Evolutionary conservation across 306 rosid genomes (phyloP).

Genomic region (Corylus avellana): DNA sequence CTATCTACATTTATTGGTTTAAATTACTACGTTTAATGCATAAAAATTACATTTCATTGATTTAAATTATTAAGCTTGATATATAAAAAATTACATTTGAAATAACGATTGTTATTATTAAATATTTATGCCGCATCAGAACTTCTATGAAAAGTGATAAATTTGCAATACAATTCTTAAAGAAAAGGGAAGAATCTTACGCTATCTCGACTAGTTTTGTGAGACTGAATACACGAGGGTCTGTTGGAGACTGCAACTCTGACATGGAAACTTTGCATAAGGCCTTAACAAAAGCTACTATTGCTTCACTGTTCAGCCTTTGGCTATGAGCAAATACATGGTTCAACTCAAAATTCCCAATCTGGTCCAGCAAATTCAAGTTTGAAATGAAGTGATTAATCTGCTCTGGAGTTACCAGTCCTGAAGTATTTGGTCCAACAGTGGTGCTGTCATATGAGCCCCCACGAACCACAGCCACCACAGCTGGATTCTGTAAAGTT

Average conservation of each 20-base stretch:
- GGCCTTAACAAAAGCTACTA: slow-evolving; percentile 95
- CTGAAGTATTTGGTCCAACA: slow-evolving; percentile 66
- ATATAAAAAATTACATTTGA: not conserved
- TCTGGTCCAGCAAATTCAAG: slow-evolving; percentile 92
- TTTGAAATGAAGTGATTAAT: slow-evolving; percentile 82
- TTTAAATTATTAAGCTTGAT: not conserved
- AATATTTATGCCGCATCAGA: not conserved
- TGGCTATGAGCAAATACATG: slow-evolving; percentile 99
- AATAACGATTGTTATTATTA: not conserved
- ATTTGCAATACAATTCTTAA: not conserved
- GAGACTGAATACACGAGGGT: slow-evolving; percentile 99
- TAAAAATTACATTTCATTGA: not conserved
- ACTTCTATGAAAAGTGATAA: not conserved
- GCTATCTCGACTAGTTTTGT: slow-evolving; percentile 97
- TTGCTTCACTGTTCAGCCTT: slow-evolving; percentile 97
- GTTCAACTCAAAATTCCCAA: slow-evolving; percentile 95
- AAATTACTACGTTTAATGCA: not conserved
- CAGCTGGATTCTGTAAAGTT: slow-evolving; percentile 88
- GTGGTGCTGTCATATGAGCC: slow-evolving; percentile 95
- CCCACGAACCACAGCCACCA: slow-evolving; percentile 97
- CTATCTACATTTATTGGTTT: not conserved
- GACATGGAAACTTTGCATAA: slow-evolving; percentile 89
- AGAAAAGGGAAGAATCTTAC: slow-evolving; percentile 53
- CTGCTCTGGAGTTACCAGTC: slow-evolving; percentile 88
- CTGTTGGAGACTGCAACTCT: slow-evolving; percentile 98